Conservation (phyloP, 1,139 yeast species). For the Nakaseomyces delphensis region DNA sequence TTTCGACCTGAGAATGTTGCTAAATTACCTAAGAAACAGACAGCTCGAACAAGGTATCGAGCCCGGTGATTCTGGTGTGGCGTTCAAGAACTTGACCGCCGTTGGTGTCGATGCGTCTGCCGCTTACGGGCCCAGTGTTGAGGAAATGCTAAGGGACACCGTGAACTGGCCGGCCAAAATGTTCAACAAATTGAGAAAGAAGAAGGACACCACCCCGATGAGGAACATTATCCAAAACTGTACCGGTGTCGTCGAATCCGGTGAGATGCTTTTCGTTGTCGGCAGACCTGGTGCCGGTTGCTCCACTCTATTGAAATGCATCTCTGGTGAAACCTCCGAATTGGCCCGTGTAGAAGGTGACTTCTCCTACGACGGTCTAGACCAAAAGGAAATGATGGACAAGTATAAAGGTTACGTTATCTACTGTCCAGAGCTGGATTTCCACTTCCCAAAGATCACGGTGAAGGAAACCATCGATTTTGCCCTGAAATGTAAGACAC, state of each 20-base stretch:
- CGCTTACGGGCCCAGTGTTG: slow-evolving; percentile 43
- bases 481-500: slow-evolving; percentile 54
- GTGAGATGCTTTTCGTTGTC: slow-evolving; percentile 52
- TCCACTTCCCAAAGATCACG: slow-evolving; percentile 55
- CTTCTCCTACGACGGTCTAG: slow-evolving; percentile 44
- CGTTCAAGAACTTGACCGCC: slow-evolving; percentile 40
- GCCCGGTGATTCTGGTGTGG: slow-evolving; percentile 43
- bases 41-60: slow-evolving; percentile 38
- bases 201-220: slow-evolving; percentile 35
- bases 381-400: slow-evolving; percentile 42
- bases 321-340: slow-evolving; percentile 44
- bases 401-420: slow-evolving; percentile 44
- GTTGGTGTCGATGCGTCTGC: slow-evolving; percentile 46
- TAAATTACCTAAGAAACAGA: slow-evolving; percentile 34
- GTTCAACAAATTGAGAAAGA: slow-evolving; percentile 16
- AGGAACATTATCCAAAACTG: slow-evolving; percentile 41
- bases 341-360: slow-evolving; percentile 39
- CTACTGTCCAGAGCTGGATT: slow-evolving; percentile 55
- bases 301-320: slow-evolving; percentile 46
- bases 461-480: slow-evolving; percentile 55
- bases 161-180: slow-evolving; percentile 29
- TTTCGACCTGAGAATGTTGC: slow-evolving; percentile 35
- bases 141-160: slow-evolving; percentile 35
- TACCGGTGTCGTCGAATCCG: slow-evolving; percentile 46
- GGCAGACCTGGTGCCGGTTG: slow-evolving; percentile 69